Evolutionary conservation across 768 basidiomycete genomes (phyloP).

Genomic region (Mrakia gelida): DNA sequence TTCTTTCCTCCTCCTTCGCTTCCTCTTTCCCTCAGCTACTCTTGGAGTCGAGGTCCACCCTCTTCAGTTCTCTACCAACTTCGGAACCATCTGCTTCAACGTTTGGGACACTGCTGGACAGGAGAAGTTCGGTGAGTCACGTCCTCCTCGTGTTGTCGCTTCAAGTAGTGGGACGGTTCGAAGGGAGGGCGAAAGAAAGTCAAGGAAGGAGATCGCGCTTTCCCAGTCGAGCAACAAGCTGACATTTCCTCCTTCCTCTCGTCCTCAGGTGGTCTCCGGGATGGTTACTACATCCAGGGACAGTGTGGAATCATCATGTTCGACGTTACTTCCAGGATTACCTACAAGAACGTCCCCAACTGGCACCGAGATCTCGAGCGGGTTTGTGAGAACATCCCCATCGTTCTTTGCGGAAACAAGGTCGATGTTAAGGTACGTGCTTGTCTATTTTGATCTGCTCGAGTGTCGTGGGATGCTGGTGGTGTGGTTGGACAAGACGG

Average conservation of each 20-base stretch:
- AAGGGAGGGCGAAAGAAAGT: constrained; percentile 38
- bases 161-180: constrained; percentile 55
- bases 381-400: constrained; percentile 99
- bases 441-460: not conserved
- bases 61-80: constrained; percentile 92
- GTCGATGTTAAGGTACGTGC: constrained; percentile 90
- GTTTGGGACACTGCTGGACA: constrained; percentile 99
- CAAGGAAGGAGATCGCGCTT: not conserved
- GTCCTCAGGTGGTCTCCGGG: constrained; percentile 28
- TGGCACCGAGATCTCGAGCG: constrained; percentile 99
- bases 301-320: constrained; percentile 99
- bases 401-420: constrained; percentile 99
- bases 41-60: constrained; percentile 99
- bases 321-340: constrained; percentile 97
- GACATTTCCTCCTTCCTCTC: not conserved
- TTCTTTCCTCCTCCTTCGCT: not conserved
- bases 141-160: constrained; percentile 62
- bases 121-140: constrained; percentile 80
- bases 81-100: constrained; percentile 97
- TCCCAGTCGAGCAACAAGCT: not conserved
- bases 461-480: not conserved
- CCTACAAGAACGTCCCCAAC: constrained; percentile 99
- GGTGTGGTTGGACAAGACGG: not conserved
- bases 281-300: constrained; percentile 80
- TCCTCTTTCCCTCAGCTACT: constrained; percentile 60